Evolutionary conservation across 176 grass and related monocot species (phyloP).

Genomic region (Miscanthus lutarioriparius): DNA sequence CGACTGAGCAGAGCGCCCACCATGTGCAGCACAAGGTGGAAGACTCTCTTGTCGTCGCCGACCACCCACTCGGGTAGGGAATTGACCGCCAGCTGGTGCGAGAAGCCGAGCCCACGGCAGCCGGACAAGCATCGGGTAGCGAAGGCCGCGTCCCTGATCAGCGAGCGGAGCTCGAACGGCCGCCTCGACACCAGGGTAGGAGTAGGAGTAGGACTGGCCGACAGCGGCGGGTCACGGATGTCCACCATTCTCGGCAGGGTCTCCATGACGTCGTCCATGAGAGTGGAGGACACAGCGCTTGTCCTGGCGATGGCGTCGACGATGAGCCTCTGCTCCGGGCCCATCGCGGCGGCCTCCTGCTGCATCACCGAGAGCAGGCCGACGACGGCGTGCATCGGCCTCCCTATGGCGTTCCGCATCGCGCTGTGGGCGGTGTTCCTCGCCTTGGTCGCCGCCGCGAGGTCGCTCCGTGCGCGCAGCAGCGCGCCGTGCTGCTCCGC

Average conservation of each 20-base stretch:
- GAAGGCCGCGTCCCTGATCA: conserved; percentile 35
- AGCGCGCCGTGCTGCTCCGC: conserved; percentile 47
- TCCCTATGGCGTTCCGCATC: conserved; percentile 57
- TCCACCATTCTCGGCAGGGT: conserved; percentile 6
- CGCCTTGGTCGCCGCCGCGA: conserved; percentile 49
- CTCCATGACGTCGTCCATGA: conserved; percentile 62
- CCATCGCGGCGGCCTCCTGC: conserved; percentile 8
- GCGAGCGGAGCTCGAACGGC: conserved; percentile 33
- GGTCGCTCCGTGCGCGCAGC: conserved; percentile 46
- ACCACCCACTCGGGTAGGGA: conserved; percentile 43
- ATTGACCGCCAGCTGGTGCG: background rate
- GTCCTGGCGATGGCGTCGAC: conserved; percentile 55
- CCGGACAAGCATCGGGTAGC: conserved; percentile 38
- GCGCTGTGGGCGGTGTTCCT: conserved; percentile 56
- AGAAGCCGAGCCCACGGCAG: conserved; percentile 33
- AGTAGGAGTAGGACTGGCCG: background rate
- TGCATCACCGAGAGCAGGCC: conserved; percentile 71
- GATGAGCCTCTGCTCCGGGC: conserved; percentile 62
- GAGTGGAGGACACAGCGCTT: conserved; percentile 41
- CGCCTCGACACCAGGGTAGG: background rate
- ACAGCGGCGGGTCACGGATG: background rate
- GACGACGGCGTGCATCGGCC: conserved; percentile 60
- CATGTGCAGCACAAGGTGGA: conserved; percentile 65
- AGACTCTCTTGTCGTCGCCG: conserved; percentile 66
- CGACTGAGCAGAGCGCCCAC: conserved; percentile 34